Base-by-base conservation (phyloP, 192 early-diverging fungal genomes). In the Entrophospora sp. region DNA sequence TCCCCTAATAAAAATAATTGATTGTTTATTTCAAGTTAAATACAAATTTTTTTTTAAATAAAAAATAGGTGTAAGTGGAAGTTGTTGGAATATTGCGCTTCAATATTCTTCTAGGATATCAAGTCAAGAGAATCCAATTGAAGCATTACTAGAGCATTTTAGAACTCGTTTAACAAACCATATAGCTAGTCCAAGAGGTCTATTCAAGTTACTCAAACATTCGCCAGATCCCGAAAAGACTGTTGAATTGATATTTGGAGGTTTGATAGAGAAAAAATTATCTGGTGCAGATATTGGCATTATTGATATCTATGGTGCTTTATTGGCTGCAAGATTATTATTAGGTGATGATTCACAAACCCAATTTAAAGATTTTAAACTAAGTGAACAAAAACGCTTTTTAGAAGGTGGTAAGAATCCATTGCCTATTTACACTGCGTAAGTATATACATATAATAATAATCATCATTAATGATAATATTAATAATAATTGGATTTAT, bases 401-500 rank as follows among this genome's bases (percentile, higher is more conserved):
- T 38, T 87, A 35, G 79, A 82, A 28, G 78, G 78, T 61, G 91
- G 85, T 0, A 67, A 67, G 22, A 72, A 73, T n/a, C 88, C 91
- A 9, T 77, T 92, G 77, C 91, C 91, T 2, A 87, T 92, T 28
- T 90, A 92, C 62, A 87, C 85, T 0, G 84, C 81, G 57, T 59
- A 38, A 25, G 57, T 59, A 37, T 59, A 27, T 14, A 57, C 22
- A 24, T n/a, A 20, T n/a, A 4, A 0, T 4, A 38, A 38, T 38
- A 30, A 40, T 34, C 4, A 32, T 24, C 12, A 31, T 4, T 57
- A 4, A 14, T n/a, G 16, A 0, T n/a, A n/a, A n/a, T n/a, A n/a
- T 27, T 24, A 52, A 10, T 24, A 22, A 49, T 49, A 10, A 25
- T 52, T 52, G 10, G n/a, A n/a, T 5, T 22, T 52, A 24, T 3